Percentiles rank a stretch among this genome's conserved stretches.
Evolutionary conservation across 768 basidiomycete species (phyloP).

Genomic region (Royoungia palumana): DNA sequence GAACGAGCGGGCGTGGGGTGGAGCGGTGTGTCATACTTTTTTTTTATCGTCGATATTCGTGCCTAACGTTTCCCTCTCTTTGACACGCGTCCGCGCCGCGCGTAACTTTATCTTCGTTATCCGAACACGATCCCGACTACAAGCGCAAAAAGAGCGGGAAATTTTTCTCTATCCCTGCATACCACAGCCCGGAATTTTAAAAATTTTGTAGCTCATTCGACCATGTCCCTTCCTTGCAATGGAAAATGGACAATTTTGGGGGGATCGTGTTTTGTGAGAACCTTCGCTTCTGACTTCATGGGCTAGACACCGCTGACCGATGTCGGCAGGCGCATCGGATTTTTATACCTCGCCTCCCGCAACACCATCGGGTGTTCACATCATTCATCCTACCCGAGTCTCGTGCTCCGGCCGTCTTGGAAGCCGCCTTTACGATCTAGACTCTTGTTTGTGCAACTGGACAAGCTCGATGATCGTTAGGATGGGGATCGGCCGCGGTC

Average conservation of each 20-base stretch:
- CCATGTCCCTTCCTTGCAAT: slow-evolving; percentile 3
- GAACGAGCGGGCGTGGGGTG: neutral
- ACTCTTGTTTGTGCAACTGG: neutral
- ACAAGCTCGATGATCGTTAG: neutral
- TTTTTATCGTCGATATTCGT: neutral
- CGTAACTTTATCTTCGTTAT: neutral
- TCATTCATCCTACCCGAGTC: too few species aligned
- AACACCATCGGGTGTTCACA: too few species aligned
- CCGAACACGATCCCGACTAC: slow-evolving; percentile 14
- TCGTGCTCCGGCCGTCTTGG: too few species aligned
- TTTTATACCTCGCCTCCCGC: too few species aligned
- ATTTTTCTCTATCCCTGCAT: too few species aligned
- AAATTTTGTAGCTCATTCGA: too few species aligned
- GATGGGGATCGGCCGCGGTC: neutral
- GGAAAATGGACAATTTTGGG: slow-evolving; percentile 10
- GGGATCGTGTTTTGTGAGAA: neutral
- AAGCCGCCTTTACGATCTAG: neutral
- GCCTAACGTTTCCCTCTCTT: neutral
- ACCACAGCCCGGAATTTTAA: neutral
- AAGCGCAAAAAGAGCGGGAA: too few species aligned
- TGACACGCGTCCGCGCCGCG: too few species aligned
- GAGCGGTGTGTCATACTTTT: too few species aligned
- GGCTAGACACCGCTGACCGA: too few species aligned
- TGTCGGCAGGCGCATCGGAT: too few species aligned
- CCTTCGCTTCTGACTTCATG: too few species aligned